Conservation (phyloP, 306 rosid species). For the Cucumis hystrix region DNA sequence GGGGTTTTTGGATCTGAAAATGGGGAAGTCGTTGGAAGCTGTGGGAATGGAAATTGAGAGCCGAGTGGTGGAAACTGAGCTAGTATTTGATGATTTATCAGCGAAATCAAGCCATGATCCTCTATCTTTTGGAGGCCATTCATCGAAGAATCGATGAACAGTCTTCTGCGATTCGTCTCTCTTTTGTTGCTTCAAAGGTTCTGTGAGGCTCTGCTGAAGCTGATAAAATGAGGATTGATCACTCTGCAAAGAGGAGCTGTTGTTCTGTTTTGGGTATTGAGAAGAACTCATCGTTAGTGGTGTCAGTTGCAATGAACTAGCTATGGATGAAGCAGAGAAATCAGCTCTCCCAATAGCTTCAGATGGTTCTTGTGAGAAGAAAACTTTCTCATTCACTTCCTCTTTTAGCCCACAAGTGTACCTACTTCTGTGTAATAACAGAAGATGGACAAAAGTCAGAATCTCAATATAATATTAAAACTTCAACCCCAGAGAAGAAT, state of each 20-base stretch:
- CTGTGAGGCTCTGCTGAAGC: slow-evolving; percentile 44
- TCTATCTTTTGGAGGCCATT: slow-evolving; percentile 68
- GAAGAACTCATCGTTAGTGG: slow-evolving; percentile 76
- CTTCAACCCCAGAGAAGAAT: neutral
- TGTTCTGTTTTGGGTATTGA: slow-evolving; percentile 55
- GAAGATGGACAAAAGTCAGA: neutral
- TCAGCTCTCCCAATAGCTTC: slow-evolving; percentile 38
- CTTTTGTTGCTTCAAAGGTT: slow-evolving; percentile 26
- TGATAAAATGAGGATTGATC: slow-evolving; percentile 50
- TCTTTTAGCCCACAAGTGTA: slow-evolving; percentile 56
- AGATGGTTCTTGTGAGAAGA: slow-evolving; percentile 73
- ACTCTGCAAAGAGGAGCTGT: slow-evolving; percentile 37
- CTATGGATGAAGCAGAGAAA: slow-evolving; percentile 62
- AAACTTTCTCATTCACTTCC: slow-evolving; percentile 69
- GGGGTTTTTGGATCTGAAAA: slow-evolving; percentile 42
- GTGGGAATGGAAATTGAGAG: slow-evolving; percentile 85
- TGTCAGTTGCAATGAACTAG: slow-evolving; percentile 71
- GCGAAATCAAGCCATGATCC: slow-evolving; percentile 75
- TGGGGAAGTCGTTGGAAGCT: slow-evolving; percentile 49
- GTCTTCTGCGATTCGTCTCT: slow-evolving; percentile 66
- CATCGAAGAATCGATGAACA: slow-evolving; percentile 84
- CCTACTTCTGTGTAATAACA: slow-evolving; percentile 27
- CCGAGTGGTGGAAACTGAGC: slow-evolving; percentile 51
- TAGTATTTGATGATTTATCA: slow-evolving; percentile 47
- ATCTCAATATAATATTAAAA: neutral